These are phyloP conservation scores for Hypoxylon sp. DNA, from an alignment of 2,329 filamentous ascomycete species.

Conservation along the genomic window DNA sequence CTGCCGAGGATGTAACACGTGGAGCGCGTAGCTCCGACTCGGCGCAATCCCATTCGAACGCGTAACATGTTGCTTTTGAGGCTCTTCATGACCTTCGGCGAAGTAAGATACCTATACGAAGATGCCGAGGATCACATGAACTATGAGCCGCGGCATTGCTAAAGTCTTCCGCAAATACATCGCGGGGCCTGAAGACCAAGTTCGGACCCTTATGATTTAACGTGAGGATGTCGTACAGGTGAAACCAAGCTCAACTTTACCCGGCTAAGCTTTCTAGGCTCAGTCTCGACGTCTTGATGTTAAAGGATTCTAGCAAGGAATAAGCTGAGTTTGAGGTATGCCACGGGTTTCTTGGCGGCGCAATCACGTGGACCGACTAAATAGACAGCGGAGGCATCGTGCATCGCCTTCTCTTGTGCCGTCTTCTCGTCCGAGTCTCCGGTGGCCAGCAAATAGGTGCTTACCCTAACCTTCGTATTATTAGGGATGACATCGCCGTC, in stretches of 20 bases:
- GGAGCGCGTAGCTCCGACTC: slow-evolving; percentile 27
- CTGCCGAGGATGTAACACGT: slow-evolving; percentile 11
- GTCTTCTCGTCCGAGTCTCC: not conserved
- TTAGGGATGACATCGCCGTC: slow-evolving; percentile 30
- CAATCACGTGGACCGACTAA: slow-evolving; percentile 50
- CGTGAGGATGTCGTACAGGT: slow-evolving; percentile 11
- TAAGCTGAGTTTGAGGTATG: slow-evolving; percentile 53
- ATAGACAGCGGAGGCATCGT: slow-evolving; percentile 47
- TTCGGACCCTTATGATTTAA: slow-evolving; percentile 20
- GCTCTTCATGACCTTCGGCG: too few species aligned
- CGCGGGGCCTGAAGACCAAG: slow-evolving; percentile 5
- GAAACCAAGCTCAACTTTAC: slow-evolving; percentile 15
- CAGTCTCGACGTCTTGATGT: slow-evolving; percentile 47
- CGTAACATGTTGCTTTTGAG: not conserved
- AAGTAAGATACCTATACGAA: too few species aligned
- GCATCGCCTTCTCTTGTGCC: slow-evolving; percentile 36
- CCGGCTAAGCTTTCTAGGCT: slow-evolving; percentile 6
- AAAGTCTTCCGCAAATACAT: slow-evolving; percentile 9
- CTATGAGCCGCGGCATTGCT: not conserved
- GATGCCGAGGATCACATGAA: not conserved
- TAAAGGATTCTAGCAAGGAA: slow-evolving; percentile 52
- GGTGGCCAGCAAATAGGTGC: slow-evolving; percentile 23
- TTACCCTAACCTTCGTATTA: slow-evolving; percentile 31
- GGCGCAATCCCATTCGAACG: not conserved
- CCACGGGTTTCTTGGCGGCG: slow-evolving; percentile 58